A percentile compares a stretch with the other conserved stretches of the same genome.
These are phyloP conservation scores for Tephrocybe rancida DNA, from an alignment of 768 basidiomycete species.

Conservation along the genomic window DNA sequence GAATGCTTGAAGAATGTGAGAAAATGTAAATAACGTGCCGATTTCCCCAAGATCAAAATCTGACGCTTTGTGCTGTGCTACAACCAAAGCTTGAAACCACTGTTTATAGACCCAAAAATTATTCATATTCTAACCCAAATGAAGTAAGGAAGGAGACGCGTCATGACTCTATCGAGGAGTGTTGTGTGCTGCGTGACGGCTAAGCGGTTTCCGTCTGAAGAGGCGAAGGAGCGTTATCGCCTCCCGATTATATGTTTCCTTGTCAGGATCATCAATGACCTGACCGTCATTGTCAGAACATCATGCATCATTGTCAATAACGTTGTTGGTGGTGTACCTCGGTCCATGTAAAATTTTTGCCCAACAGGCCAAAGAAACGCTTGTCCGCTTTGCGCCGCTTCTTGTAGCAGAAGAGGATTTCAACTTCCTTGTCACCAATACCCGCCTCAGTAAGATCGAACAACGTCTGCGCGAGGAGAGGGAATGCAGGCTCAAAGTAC, in stretches of 20 bases:
- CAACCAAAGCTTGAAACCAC: not conserved
- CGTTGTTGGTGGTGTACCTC: slow-evolving; percentile 7
- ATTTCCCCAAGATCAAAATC: too few species aligned
- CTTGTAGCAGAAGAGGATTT: slow-evolving; percentile 91
- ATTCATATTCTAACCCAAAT: not conserved
- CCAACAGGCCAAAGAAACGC: slow-evolving; percentile 15
- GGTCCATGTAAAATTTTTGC: slow-evolving; percentile 14
- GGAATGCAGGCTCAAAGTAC: slow-evolving; percentile 93
- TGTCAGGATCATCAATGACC: slow-evolving; percentile 18
- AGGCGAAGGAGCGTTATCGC: slow-evolving; percentile 17
- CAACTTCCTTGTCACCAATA: slow-evolving; percentile 39
- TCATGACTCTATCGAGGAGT: not conserved
- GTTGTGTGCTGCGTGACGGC: not conserved
- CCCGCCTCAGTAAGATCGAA: slow-evolving; percentile 51
- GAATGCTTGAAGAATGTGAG: too few species aligned
- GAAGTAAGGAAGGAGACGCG: too few species aligned
- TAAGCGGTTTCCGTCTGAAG: slow-evolving; percentile 3
- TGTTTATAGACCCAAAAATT: not conserved
- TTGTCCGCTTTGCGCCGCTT: slow-evolving; percentile 73
- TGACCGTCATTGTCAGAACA: not conserved
- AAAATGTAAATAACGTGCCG: too few species aligned
- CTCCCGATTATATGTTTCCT: slow-evolving; percentile 13
- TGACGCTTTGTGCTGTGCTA: too few species aligned
- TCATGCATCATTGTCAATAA: not conserved
- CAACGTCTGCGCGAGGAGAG: slow-evolving; percentile 81